These are phyloP conservation scores for Schizothecium vesticola DNA, from an alignment of 495 filamentous ascomycete genomes.

Conservation along the genomic window DNA sequence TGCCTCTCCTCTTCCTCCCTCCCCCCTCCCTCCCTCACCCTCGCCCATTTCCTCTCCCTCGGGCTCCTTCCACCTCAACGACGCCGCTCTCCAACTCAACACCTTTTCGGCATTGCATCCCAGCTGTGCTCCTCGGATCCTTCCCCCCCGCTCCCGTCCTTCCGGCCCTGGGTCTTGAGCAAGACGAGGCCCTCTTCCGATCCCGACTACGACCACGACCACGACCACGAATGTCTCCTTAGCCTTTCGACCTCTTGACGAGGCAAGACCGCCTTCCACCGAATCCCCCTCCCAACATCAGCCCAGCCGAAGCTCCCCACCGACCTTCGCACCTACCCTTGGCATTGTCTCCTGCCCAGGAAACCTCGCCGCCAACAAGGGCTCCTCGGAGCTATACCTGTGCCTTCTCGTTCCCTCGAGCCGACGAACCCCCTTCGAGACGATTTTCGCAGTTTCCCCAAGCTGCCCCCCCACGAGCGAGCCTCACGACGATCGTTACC, in stretches of 20 bases:
- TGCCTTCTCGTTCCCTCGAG: background rate
- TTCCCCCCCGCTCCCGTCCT: background rate
- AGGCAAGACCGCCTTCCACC: background rate
- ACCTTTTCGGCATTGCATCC: background rate
- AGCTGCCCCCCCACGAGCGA: background rate
- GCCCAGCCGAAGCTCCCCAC: no score
- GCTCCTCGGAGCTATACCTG: background rate
- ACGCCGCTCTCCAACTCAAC: background rate
- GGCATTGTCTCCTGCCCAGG: background rate
- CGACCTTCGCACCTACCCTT: background rate
- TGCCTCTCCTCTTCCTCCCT: constrained; percentile 1
- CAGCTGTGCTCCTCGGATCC: background rate
- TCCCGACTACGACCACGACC: background rate
- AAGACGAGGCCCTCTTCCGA: background rate
- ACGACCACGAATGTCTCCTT: no score
- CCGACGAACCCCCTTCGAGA: background rate
- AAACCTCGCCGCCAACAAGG: no score
- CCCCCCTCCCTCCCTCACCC: background rate
- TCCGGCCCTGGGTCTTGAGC: background rate
- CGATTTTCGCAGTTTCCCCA: background rate
- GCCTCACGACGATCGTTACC: background rate
- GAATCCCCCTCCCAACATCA: no score
- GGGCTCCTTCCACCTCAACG: background rate
- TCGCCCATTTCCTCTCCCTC: background rate
- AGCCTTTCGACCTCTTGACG: background rate